Base-by-base conservation (phyloP, 1,139 yeast species). In the Suhomyces chickasaworum region DNA sequence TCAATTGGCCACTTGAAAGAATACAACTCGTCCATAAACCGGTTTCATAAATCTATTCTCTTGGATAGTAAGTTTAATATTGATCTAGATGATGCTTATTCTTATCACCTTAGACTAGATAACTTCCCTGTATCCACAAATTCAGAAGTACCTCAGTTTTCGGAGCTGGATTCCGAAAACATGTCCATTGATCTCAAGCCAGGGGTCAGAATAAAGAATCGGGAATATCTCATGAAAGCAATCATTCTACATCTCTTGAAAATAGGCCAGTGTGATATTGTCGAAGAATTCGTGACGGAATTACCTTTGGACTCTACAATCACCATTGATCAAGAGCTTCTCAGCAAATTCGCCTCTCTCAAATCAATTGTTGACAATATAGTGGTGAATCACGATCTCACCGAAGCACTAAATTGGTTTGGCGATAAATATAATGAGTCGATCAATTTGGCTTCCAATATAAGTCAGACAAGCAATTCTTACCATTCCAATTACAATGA, bases 51-150 rank as follows among this genome's bases (percentile, higher is more conserved):
- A 59, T 69, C 67, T 45, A 53, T 72, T 8, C 54, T 71, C 13
- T 61, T 60, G 44, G 67, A 66, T 53, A 51, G 68, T 17, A 62
- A 59, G 44, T 71, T 63, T 52, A 55, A 51, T 31, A 56, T 72
- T 31, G 68, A 69, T 47, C 55, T 75, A 44, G 78, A 74, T 56
- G 77, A 72, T 32, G 78, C 79, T 3, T 75, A 75, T 52, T 64
- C 72, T 1, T 75, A 69, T 48, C 76, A 76, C 0, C 60, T 75
- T 46, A 59, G 61, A 45, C 58, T 74, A 41, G 59, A 68, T 47
- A 64, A 66, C 42, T 60, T 57, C 39, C 76, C 77, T 2, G 57
- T 43, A 7, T 56, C 12, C 51, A 55, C 31, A 17, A 13, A 31
- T 4, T 8, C 35, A 22, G 29, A 23, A 2, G 5, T 17, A 2